Evolutionary conservation across 768 basidiomycete genomes (phyloP), one percentile per base, ranked within the genome.

Genomic region (Naganishia friedmannii): DNA sequence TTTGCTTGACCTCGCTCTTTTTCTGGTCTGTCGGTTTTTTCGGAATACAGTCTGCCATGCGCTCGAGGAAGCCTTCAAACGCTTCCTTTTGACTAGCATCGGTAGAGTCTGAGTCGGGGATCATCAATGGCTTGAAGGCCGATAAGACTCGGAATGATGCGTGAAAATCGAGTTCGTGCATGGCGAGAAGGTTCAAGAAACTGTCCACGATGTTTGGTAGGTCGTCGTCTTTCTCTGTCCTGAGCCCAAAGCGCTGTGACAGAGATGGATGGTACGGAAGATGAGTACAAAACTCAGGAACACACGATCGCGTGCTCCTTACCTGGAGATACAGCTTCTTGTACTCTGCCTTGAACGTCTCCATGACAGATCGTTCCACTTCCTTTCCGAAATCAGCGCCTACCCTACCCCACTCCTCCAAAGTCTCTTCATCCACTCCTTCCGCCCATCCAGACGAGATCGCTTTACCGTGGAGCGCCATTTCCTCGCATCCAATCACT

Each of bases 151-250:
- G 87, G 85, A 97, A 92, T 3, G 92, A 89, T 17, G 86, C 85
- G 76, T 93, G 88, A 82, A 93, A 95, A 82, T 98, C 96, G n/a
- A 97, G 84, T 60, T 84, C 83, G 72, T 93, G 86, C 1, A 80
- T 78, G 68, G 89, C 86, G 82, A 98, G 86, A 39, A 94, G 80
- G 48, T 86, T 83, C n/a, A 97, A 84, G 51, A 94, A 84, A 0
- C 89, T 89, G 9, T 84, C 84, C 72, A 88, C 83, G 51, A 94
- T 77, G 45, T 79, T 75, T 0, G 82, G 76, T 68, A 90, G 88
- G 81, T 96, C 93, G 0, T 79, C 82, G 1, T 83, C 67, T 28
- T 86, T 26, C 84, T 32, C 82, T 73, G n/a, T 23, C 23, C 4
- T 84, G 37, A 98, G 84, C 0, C 88, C 93, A 32, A 97, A 88